Conservation (phyloP, 2,329 filamentous ascomycete genomes). For the Aspergillus unguis region DNA sequence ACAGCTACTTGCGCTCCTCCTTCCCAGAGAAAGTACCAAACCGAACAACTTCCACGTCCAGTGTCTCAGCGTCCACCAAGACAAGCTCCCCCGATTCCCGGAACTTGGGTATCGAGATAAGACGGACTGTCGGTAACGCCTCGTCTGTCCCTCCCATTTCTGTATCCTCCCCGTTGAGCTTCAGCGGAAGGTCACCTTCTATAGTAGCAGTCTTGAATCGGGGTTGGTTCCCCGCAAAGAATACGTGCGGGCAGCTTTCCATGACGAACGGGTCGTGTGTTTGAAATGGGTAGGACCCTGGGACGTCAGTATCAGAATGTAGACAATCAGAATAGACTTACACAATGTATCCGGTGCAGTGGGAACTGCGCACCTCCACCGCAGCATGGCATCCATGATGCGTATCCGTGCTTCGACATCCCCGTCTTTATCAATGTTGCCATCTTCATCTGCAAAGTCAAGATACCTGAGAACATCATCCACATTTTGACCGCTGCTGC, state of each 20-base stretch:
- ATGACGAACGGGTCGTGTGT: constrained; percentile 89
- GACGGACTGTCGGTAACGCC: constrained; percentile 66
- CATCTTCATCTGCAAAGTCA: constrained; percentile 43
- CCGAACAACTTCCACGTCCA: constrained; percentile 71
- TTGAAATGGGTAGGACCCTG: constrained; percentile 95
- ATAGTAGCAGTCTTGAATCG: constrained; percentile 70
- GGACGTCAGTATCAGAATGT: constrained; percentile 10
- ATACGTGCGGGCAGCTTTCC: constrained; percentile 80
- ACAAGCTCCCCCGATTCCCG: constrained; percentile 73
- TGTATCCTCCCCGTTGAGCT: constrained; percentile 32
- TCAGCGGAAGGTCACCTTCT: constrained; percentile 44
- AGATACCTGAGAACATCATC: constrained; percentile 94
- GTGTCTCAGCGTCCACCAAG: constrained; percentile 77
- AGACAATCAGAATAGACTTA: constrained; percentile 47
- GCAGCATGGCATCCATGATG: constrained; percentile 91
- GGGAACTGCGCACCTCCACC: constrained; percentile 87
- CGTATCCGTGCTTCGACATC: constrained; percentile 68
- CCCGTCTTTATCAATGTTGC: constrained; percentile 23
- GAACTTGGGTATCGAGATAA: constrained; percentile 84
- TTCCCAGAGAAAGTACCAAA: constrained; percentile 45
- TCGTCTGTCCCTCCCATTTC: constrained; percentile 44
- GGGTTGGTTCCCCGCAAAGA: constrained; percentile 83
- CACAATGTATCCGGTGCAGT: constrained; percentile 95
- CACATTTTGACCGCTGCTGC: constrained; percentile 86
- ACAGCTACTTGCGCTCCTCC: constrained; percentile 20